phyloP scores from a whole-genome alignment of 257 asterid genomes.

The Apocynum venetum region DNA sequence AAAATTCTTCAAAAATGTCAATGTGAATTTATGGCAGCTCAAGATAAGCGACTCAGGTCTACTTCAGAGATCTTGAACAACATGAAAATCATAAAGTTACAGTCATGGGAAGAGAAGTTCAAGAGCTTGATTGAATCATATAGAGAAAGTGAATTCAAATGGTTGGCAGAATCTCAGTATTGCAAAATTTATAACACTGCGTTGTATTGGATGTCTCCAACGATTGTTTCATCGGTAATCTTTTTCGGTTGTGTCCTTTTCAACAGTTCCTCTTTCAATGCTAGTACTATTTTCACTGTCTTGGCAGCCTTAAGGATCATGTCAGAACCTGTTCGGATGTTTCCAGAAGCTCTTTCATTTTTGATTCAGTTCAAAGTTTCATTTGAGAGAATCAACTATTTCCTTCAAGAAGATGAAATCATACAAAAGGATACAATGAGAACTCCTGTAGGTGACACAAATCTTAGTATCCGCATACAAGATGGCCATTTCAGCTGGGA shows the following conservation, averaged over 20 bases:
- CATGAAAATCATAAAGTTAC: conserved; percentile 75
- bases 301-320: conserved; percentile 60
- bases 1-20: conserved; percentile 58
- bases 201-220: conserved; percentile 71
- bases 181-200: conserved; percentile 33
- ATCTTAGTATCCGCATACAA: conserved; percentile 24
- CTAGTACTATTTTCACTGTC: conserved; percentile 60
- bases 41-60: conserved; percentile 60
- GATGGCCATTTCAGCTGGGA: conserved; percentile 62
- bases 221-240: conserved; percentile 52
- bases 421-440: conserved; percentile 22
- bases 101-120: conserved; percentile 76
- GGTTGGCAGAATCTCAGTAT: conserved; percentile 52
- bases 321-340: conserved; percentile 58
- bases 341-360: conserved; percentile 59
- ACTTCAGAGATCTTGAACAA: conserved; percentile 68
- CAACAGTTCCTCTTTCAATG: conserved; percentile 52
- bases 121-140: conserved; percentile 42
- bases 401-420: conserved; percentile 66
- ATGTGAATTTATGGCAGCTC: conserved; percentile 54
- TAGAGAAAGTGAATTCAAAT: conserved; percentile 52
- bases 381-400: conserved; percentile 52
- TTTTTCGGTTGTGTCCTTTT: conserved; percentile 55
- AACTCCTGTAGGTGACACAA: conserved; percentile 15
- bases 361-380: conserved; percentile 71